phyloP scores from a whole-genome alignment of 257 asterid species.

The Solanum corneliomulleri region DNA sequence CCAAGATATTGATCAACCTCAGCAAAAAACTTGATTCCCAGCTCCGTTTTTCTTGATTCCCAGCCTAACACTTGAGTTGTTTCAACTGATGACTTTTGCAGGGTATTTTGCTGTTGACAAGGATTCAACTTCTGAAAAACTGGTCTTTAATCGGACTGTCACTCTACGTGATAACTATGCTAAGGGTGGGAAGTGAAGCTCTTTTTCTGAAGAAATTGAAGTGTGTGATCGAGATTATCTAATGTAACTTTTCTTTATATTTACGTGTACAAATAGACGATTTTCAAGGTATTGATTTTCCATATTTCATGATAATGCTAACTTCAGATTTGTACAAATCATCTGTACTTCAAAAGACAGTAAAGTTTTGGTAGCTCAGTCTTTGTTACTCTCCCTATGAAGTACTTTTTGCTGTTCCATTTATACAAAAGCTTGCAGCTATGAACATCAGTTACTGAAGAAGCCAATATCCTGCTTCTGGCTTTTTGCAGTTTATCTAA shows the following conservation, averaged over 20 bases:
- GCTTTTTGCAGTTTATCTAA: neutral
- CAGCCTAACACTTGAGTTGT: neutral
- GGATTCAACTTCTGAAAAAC: constrained; percentile 54
- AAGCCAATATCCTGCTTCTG: neutral
- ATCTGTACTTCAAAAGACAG: neutral
- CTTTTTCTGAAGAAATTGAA: neutral
- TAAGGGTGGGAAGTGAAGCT: constrained; percentile 44
- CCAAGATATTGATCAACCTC: neutral
- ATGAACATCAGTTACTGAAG: neutral
- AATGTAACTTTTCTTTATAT: neutral
- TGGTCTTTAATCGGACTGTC: constrained; percentile 65
- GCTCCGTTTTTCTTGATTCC: neutral
- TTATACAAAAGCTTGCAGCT: neutral
- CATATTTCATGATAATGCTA: neutral
- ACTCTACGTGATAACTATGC: constrained; percentile 58
- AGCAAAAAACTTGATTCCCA: neutral
- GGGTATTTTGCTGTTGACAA: constrained; percentile 69
- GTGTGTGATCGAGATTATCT: neutral
- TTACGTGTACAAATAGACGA: neutral
- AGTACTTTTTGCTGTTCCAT: neutral
- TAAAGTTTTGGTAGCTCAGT: neutral
- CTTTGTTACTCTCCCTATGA: neutral
- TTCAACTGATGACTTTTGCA: constrained; percentile 1
- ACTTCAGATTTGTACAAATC: neutral
- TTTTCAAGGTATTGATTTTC: neutral